These are phyloP conservation scores for Digitaria exilis DNA, from an alignment of 202 grass and related monocot genomes.

Conservation along the genomic window DNA sequence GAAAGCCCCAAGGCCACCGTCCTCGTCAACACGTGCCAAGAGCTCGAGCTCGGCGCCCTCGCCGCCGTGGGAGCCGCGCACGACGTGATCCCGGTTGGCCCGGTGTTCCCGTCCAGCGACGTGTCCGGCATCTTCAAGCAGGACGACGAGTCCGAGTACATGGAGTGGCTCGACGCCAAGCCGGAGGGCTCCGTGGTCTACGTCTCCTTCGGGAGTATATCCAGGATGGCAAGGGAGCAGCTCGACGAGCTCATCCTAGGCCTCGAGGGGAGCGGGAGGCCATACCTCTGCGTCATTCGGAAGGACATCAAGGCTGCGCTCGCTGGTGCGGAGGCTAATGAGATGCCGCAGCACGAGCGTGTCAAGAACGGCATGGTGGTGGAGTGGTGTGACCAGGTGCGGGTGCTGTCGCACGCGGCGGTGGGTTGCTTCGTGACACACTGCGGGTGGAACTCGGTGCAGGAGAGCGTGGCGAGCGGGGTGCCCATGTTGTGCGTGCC, in stretches of 20 bases:
- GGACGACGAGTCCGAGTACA: constrained; percentile 52
- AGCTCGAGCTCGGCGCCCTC: constrained; percentile 52
- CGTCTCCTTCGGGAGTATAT: constrained; percentile 70
- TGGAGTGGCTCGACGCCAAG: constrained; percentile 70
- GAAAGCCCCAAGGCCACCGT: constrained; percentile 21
- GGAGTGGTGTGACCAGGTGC: constrained; percentile 77
- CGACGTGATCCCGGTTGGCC: constrained; percentile 53
- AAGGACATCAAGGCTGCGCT: constrained; percentile 45
- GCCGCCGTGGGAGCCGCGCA: constrained; percentile 30
- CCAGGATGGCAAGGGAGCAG: constrained; percentile 31
- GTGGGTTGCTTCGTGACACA: constrained; percentile 62
- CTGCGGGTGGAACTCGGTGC: constrained; percentile 76
- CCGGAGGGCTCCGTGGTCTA: constrained; percentile 60
- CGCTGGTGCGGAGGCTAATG: not conserved
- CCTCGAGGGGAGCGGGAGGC: constrained; percentile 49
- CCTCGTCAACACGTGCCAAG: constrained; percentile 59
- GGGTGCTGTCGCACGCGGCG: constrained; percentile 54
- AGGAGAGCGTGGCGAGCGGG: constrained; percentile 53
- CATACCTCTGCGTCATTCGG: constrained; percentile 63
- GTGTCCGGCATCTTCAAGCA: constrained; percentile 46
- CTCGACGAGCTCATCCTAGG: constrained; percentile 51
- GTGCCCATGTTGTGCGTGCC: constrained; percentile 66
- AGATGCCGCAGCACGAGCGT: not conserved
- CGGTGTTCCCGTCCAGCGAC: constrained; percentile 48
- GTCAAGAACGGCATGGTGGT: constrained; percentile 52